Percentiles rank a stretch among this genome's conserved stretches.
These are phyloP conservation scores for Marchantia paleacea DNA, from an alignment of 225 moss, liverwort and hornwort genomes.

Conservation along the genomic window DNA sequence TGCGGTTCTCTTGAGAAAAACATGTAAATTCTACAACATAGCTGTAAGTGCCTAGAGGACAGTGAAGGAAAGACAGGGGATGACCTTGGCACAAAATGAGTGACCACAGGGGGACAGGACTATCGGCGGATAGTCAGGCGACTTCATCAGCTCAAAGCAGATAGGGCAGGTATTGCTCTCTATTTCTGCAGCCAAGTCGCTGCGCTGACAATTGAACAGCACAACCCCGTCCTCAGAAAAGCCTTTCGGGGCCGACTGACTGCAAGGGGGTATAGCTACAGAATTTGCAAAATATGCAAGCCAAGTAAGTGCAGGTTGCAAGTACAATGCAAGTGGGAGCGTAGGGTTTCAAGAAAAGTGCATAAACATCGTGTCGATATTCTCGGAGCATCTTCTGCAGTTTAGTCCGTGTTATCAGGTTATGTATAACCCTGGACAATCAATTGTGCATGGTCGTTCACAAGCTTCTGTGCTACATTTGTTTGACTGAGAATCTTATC, in stretches of 20 bases:
- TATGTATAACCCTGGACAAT: background rate
- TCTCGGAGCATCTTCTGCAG: background rate
- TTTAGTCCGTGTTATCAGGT: background rate
- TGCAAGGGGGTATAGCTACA: too few species aligned
- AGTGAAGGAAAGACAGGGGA: background rate
- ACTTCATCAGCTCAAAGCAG: slow-evolving; percentile 81
- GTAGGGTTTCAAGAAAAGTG: background rate
- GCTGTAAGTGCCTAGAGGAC: background rate
- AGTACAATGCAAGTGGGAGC: background rate
- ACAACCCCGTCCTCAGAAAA: background rate
- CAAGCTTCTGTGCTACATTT: background rate
- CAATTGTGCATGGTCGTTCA: background rate
- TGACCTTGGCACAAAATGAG: slow-evolving; percentile 70
- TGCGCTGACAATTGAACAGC: slow-evolving; percentile 33
- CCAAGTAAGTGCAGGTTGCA: background rate
- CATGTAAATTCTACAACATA: background rate
- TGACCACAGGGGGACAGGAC: slow-evolving; percentile 77
- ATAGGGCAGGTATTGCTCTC: slow-evolving; percentile 81
- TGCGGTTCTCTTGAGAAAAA: background rate
- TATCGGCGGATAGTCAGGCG: slow-evolving; percentile 63
- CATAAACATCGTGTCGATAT: background rate
- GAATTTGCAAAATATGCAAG: background rate
- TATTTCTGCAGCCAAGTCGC: slow-evolving; percentile 74
- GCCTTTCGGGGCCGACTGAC: background rate
- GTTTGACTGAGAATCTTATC: background rate